Percentiles rank a stretch among this genome's conserved stretches.
Evolutionary conservation across 805 yeast species (phyloP).

Genomic region (Candida awuae): DNA sequence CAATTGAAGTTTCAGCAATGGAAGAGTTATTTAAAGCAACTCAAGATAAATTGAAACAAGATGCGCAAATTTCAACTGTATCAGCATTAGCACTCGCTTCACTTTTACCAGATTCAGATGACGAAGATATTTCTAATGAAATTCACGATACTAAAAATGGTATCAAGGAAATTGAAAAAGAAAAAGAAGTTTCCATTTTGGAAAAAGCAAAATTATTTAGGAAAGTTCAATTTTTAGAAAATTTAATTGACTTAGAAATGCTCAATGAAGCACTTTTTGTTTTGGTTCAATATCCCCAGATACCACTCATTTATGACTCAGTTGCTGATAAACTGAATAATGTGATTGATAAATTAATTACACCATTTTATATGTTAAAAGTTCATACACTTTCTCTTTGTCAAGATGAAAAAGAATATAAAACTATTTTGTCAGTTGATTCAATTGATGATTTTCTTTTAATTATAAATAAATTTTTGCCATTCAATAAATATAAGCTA

Average conservation of each 20-base stretch:
- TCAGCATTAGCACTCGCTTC: slow-evolving; percentile 86
- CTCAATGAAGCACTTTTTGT: slow-evolving; percentile 54
- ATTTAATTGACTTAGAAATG: slow-evolving; percentile 51
- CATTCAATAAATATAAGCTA: slow-evolving; percentile 48
- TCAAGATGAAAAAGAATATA: slow-evolving; percentile 3
- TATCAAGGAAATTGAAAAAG: slow-evolving; percentile 1
- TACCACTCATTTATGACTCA: slow-evolving; percentile 46
- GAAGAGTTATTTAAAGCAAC: slow-evolving; percentile 35
- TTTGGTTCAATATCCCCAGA: slow-evolving; percentile 51
- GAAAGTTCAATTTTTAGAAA: slow-evolving; percentile 42
- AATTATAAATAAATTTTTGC: slow-evolving; percentile 34
- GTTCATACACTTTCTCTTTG: slow-evolving; percentile 14
- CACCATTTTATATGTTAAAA: slow-evolving; percentile 37
- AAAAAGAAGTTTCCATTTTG: slow-evolving; percentile 12
- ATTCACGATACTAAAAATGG: not conserved
- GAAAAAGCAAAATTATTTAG: slow-evolving; percentile 19
- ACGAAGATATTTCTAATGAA: slow-evolving; percentile 22
- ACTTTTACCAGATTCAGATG: slow-evolving; percentile 62
- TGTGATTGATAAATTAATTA: slow-evolving; percentile 40
- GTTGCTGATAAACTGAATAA: slow-evolving; percentile 41
- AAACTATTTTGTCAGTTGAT: slow-evolving; percentile 29
- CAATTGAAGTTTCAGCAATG: slow-evolving; percentile 29
- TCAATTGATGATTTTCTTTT: slow-evolving; percentile 38
- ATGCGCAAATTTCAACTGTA: slow-evolving; percentile 53
- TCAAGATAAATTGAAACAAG: slow-evolving; percentile 42